A percentile compares a stretch with the other conserved stretches of the same genome.
Evolutionary conservation across 345 rosid genomes (phyloP).

Genomic region (Atalantia buxifolia): DNA sequence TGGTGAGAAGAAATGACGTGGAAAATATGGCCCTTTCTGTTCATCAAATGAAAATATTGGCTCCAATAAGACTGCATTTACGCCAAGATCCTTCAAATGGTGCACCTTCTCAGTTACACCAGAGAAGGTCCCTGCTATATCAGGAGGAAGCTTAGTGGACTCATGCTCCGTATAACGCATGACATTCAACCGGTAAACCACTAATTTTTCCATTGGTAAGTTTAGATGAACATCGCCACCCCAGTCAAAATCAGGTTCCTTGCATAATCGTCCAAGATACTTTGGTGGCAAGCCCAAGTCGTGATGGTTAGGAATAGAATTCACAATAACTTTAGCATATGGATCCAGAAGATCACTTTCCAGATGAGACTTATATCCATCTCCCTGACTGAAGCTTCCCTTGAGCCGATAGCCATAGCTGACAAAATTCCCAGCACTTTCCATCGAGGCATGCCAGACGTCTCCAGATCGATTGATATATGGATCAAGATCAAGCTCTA

Average conservation of each 20-base stretch:
- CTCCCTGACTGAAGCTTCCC: conserved; percentile 30
- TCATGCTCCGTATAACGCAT: conserved; percentile 62
- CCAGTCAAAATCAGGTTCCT: conserved; percentile 80
- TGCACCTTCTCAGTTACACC: conserved; percentile 68
- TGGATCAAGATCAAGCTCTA: conserved; percentile 93
- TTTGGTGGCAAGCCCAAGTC: conserved; percentile 25
- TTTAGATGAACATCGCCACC: conserved; percentile 54
- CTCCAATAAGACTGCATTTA: conserved; percentile 82
- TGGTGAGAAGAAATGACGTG: conserved; percentile 79
- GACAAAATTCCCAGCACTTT: conserved; percentile 40
- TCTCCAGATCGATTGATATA: conserved; percentile 83
- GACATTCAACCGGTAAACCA: conserved; percentile 74
- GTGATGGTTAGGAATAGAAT: conserved; percentile 25
- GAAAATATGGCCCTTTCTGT: conserved; percentile 73
- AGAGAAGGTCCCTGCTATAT: conserved; percentile 70
- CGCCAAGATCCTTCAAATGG: conserved; percentile 73
- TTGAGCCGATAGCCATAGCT: conserved; percentile 69
- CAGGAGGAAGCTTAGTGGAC: conserved; percentile 58
- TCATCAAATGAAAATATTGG: conserved; percentile 72
- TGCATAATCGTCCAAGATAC: conserved; percentile 50
- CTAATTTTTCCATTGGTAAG: conserved; percentile 59
- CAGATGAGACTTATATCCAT: conserved; percentile 20
- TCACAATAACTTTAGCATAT: conserved; percentile 53
- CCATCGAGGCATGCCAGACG: conserved; percentile 78
- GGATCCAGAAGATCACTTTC: conserved; percentile 68